phyloP scores from a whole-genome alignment of 2,329 filamentous ascomycete species.

The Exophiala aquamarina region DNA sequence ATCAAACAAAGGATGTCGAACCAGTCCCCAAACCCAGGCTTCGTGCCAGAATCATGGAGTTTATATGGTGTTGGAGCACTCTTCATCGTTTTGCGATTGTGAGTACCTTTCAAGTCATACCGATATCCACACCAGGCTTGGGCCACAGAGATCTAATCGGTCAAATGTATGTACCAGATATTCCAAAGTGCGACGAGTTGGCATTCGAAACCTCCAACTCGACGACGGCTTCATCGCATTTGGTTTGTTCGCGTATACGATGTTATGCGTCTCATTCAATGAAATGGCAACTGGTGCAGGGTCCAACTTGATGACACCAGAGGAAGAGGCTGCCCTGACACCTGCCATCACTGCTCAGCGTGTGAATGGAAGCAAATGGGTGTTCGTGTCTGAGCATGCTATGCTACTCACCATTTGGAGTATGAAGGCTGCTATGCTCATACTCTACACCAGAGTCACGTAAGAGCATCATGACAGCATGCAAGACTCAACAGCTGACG shows the following conservation, averaged over 20 bases:
- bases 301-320: constrained; percentile 59
- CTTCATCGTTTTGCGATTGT: constrained; percentile 40
- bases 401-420: constrained; percentile 58
- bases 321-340: constrained; percentile 48
- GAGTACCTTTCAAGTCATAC: constrained; percentile 40
- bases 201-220: constrained; percentile 50
- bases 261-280: constrained; percentile 57
- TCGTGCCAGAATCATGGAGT: constrained; percentile 36
- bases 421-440: constrained; percentile 54
- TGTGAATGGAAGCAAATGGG: constrained; percentile 59
- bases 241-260: constrained; percentile 56
- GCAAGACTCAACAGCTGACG: not conserved
- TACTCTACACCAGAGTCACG: constrained; percentile 54
- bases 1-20: constrained; percentile 9
- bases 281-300: constrained; percentile 54
- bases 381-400: constrained; percentile 61
- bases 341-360: constrained; percentile 44
- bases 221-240: constrained; percentile 60
- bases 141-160: not conserved
- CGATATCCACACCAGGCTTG: constrained; percentile 1
- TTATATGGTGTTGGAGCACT: constrained; percentile 41
- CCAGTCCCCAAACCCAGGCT: constrained; percentile 20
- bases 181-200: constrained; percentile 40
- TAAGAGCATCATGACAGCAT: constrained; percentile 25
- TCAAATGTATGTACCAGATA: constrained; percentile 1